Conservation (phyloP, 2,329 filamentous ascomycete genomes). For the Davidsoniella eucalypti region DNA sequence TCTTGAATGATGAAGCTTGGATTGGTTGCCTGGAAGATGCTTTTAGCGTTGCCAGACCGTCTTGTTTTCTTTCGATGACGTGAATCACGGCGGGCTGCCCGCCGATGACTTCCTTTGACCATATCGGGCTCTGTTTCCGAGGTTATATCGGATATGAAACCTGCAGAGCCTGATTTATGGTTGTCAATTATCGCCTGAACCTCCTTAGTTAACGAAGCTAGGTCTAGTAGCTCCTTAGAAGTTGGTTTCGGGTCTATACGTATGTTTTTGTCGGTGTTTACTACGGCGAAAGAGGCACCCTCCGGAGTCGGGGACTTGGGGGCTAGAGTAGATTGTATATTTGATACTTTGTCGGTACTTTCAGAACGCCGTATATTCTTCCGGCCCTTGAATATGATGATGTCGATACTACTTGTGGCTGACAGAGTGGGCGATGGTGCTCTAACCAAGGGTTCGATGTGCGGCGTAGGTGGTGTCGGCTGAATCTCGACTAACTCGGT, state of each 20-base stretch:
- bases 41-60: neutral
- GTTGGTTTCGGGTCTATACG: neutral
- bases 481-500: neutral
- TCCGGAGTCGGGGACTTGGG: neutral
- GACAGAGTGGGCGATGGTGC: conserved; percentile 3
- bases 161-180: neutral
- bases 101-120: conserved; percentile 10
- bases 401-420: conserved; percentile 32
- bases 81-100: conserved; percentile 10
- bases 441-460: neutral
- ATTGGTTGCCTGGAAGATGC: neutral
- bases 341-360: neutral
- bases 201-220: neutral
- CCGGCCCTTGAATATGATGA: conserved; percentile 50
- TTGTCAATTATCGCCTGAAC: conserved; percentile 2
- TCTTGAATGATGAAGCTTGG: neutral
- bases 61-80: conserved; percentile 14
- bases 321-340: neutral
- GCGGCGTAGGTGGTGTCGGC: neutral
- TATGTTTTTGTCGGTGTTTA: neutral
- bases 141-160: neutral
- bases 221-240: too few species aligned
- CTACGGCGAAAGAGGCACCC: neutral
- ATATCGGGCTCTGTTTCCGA: neutral
- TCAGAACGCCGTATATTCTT: conserved; percentile 14